A percentile compares a stretch with the other conserved stretches of the same genome.
phyloP scores from a whole-genome alignment of 2,329 filamentous ascomycete species.

The Monilinia polystroma region DNA sequence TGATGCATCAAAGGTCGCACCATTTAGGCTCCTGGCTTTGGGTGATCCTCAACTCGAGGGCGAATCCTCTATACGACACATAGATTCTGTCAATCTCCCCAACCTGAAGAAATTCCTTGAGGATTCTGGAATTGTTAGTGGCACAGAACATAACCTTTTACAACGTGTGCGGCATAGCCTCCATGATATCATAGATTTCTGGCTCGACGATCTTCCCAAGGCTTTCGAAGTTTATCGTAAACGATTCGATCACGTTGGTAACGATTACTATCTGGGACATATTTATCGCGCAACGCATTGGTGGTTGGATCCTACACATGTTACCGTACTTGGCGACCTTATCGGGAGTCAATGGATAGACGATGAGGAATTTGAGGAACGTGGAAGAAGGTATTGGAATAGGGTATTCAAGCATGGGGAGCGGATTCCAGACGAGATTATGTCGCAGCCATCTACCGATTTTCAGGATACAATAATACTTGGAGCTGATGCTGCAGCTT shows the following conservation, averaged over 20 bases:
- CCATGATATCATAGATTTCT: constrained; percentile 61
- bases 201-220: constrained; percentile 66
- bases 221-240: constrained; percentile 70
- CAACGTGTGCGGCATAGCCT: constrained; percentile 52
- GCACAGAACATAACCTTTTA: constrained; percentile 50
- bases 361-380: constrained; percentile 75
- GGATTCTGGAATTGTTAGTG: constrained; percentile 35
- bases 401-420: constrained; percentile 70
- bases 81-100: constrained; percentile 53
- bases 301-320: constrained; percentile 83
- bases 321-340: constrained; percentile 85
- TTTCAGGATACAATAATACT: constrained; percentile 38
- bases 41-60: constrained; percentile 94
- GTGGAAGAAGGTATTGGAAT: constrained; percentile 76
- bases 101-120: constrained; percentile 47
- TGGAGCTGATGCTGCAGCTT: constrained; percentile 51
- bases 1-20: constrained; percentile 49
- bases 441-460: constrained; percentile 47
- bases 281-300: constrained; percentile 82
- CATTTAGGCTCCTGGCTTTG: constrained; percentile 83
- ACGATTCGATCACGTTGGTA: constrained; percentile 82
- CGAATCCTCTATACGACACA: constrained; percentile 74
- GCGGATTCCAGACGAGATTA: constrained; percentile 59
- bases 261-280: constrained; percentile 92
- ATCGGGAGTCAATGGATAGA: constrained; percentile 94